Evolutionary conservation across 2,329 filamentous ascomycete species (phyloP).

Genomic region (Aspergillus intermedius): DNA sequence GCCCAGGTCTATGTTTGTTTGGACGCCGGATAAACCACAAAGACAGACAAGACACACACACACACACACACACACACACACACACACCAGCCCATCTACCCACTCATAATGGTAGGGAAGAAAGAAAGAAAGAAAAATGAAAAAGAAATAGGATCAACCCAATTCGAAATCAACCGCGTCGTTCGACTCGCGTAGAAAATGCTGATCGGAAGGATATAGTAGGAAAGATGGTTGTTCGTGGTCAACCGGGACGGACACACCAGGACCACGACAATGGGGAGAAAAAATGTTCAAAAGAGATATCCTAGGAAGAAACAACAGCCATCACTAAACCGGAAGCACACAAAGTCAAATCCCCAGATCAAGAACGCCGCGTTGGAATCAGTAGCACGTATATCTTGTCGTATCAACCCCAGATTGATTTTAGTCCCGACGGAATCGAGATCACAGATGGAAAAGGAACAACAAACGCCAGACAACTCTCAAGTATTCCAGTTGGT

Average conservation of each 20-base stretch:
- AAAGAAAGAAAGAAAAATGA: slow-evolving; percentile 16
- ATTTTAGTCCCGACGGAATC: not conserved
- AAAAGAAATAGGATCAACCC: slow-evolving; percentile 20
- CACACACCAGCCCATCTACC: slow-evolving; percentile 28
- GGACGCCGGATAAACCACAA: slow-evolving; percentile 35
- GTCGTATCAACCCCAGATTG: not conserved
- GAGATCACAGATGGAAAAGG: not conserved
- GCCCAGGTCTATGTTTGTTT: slow-evolving; percentile 38
- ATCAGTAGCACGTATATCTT: not conserved
- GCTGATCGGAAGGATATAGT: not conserved
- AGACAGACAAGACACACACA: slow-evolving; percentile 11
- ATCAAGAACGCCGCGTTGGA: not conserved
- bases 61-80: slow-evolving; percentile 22
- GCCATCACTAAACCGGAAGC: not conserved
- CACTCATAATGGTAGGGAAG: slow-evolving; percentile 25
- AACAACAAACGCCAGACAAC: not conserved
- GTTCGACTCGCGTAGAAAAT: not conserved
- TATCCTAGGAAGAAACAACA: not conserved
- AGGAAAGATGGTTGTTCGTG: not conserved
- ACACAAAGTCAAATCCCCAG: not conserved
- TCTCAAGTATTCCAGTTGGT: too few relatives aligned
- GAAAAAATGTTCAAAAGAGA: too few relatives aligned
- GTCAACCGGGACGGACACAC: too few relatives aligned
- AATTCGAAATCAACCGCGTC: slow-evolving; percentile 13
- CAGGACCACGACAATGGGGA: not conserved